Conservation (phyloP, 441 rosid genomes). For the Raphanus hybrid region DNA sequence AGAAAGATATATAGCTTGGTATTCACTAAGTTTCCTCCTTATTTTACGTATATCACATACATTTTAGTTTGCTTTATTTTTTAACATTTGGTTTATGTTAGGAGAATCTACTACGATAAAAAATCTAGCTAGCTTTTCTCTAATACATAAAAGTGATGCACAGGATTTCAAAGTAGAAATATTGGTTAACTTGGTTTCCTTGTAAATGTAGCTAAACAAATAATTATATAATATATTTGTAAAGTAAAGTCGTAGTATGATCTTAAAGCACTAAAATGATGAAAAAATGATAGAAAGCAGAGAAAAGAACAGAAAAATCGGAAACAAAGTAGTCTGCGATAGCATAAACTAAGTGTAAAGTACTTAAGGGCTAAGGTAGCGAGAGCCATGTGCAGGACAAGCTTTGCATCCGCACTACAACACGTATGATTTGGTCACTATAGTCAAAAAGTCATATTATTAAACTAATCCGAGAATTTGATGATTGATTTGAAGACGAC, state of each 20-base stretch:
- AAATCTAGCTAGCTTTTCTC: conserved; percentile 14
- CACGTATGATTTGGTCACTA: conserved; percentile 22
- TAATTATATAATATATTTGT: not conserved
- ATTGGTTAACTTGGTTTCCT: not conserved
- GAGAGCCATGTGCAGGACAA: conserved; percentile 36
- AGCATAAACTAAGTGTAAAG: conserved; percentile 13
- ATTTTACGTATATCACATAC: conserved; percentile 25
- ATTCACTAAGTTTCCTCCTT: conserved; percentile 29
- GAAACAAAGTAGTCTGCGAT: conserved; percentile 7
- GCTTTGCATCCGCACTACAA: conserved; percentile 21
- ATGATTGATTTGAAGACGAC: conserved; percentile 11
- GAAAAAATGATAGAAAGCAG: conserved; percentile 4
- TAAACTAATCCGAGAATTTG: not conserved
- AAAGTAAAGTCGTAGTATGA: conserved; percentile 18
- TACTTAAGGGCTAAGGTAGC: conserved; percentile 26
- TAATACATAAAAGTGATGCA: conserved; percentile 3
- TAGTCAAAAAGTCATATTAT: conserved; percentile 4
- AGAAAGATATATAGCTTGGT: not conserved
- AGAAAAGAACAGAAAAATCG: conserved; percentile 1
- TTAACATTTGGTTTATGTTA: conserved; percentile 4
- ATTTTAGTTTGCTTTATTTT: conserved; percentile 5
- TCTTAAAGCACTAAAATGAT: conserved; percentile 10
- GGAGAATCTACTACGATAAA: conserved; percentile 9
- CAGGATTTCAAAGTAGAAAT: conserved; percentile 13
- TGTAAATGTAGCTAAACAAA: not conserved